Evolutionary conservation across 805 yeast species (phyloP), one percentile per base, ranked within the genome.

Genomic region (Kuraishia molischiana): DNA sequence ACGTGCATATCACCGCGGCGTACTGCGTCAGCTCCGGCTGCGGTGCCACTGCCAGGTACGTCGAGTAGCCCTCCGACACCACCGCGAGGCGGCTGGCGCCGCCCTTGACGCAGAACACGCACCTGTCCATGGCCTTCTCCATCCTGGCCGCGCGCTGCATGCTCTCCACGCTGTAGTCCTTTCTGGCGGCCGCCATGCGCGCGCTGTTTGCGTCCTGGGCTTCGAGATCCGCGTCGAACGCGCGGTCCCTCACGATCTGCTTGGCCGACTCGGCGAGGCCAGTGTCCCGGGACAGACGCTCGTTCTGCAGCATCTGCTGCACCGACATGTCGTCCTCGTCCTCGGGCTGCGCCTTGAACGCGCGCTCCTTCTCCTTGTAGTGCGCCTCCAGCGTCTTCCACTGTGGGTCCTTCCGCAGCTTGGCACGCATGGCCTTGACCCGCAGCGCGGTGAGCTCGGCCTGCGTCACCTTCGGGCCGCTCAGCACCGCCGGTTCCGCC

Each of bases 201-300:
- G 52, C 51, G 1, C 71, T 63, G 31, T 58, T 56, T 5, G 67
- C 72, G 37, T 66, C 70, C 36, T 65, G 62, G 31, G 61, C 58
- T 30, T 69, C 74, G 32, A 62, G 39, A 36, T 66, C 70, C n/a
- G 54, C 49, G 14, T 53, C 51, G 44, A 52, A 69, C 14, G 48
- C 53, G 26, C 52, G 54, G 38, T 67, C 69, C 20, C 53, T 51
- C 4, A 59, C 52, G 22, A 71, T 66, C 24, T 53, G 48, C 18
- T 54, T 53, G 3, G 59, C 48, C 3, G 59, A 44, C 31, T 41
- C 43, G 19, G 45, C 55, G 15, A 50, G 38, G 2, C 42, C 35
- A 19, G 38, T 26, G 1, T 44, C 36, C 2, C 45, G 29, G 1
- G 52, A 42, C 31, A 45, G 22, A 22, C 52, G 59, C 39, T 64